A percentile compares a stretch with the other conserved stretches of the same genome.
These are phyloP conservation scores for Torulaspora franciscae DNA, from an alignment of 805 yeast genomes.

Conservation along the genomic window DNA sequence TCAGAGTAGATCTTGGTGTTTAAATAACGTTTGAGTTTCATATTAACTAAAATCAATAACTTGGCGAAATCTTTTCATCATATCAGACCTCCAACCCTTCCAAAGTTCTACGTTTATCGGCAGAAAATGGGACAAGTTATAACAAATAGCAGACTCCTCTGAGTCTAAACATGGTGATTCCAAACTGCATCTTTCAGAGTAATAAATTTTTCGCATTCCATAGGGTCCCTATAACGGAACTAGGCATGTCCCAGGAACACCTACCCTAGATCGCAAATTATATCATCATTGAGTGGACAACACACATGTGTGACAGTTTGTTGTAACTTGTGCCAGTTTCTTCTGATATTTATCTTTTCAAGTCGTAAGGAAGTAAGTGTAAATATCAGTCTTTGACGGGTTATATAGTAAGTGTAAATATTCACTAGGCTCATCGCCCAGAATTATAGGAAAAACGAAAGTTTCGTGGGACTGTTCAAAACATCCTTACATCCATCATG, in stretches of 20 bases:
- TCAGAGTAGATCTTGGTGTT: conserved; percentile 45
- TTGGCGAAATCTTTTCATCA: conserved; percentile 40
- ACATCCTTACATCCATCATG: not conserved
- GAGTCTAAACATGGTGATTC: too few relatives aligned
- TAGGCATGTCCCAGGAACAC: conserved; percentile 45
- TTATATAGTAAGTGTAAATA: not conserved
- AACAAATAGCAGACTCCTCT: too few relatives aligned
- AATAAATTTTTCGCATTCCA: conserved; percentile 37
- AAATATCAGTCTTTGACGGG: not conserved
- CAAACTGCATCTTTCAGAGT: conserved; percentile 22
- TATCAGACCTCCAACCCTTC: conserved; percentile 1
- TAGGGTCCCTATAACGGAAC: conserved; percentile 39
- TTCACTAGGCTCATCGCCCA: not conserved
- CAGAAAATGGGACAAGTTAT: conserved; percentile 4
- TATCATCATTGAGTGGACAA: conserved; percentile 39
- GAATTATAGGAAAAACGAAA: not conserved
- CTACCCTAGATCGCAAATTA: conserved; percentile 52
- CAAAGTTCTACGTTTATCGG: not conserved
- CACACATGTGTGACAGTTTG: not conserved
- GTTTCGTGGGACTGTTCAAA: conserved; percentile 1
- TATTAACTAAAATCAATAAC: conserved; percentile 21
- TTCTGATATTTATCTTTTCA: not conserved
- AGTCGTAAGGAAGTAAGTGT: too few relatives aligned
- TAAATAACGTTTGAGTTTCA: conserved; percentile 36
- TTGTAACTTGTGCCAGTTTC: conserved; percentile 1